phyloP scores from a whole-genome alignment of 2,329 filamentous ascomycete genomes.

The Scedosporium boydii region DNA sequence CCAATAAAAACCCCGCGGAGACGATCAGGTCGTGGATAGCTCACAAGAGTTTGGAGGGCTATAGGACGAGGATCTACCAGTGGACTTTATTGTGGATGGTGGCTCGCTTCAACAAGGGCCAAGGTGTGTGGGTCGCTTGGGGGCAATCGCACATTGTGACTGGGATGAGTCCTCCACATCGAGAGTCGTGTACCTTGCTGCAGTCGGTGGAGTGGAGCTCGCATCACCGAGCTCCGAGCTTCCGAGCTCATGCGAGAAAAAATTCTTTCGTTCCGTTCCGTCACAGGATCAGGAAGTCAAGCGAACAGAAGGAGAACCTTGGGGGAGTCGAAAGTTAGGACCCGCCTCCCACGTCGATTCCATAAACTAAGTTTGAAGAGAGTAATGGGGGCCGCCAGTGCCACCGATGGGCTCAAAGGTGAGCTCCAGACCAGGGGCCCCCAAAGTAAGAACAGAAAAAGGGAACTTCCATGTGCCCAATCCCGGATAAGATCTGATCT shows the following conservation, averaged over 20 bases:
- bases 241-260: constrained; percentile 1
- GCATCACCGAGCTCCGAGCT: constrained; percentile 5
- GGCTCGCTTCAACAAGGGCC: background rate
- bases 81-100: background rate
- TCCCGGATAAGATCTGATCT: no score
- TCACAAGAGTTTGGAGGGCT: background rate
- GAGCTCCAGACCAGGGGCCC: no score
- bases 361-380: background rate
- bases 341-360: background rate
- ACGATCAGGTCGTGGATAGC: background rate
- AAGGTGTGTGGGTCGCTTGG: background rate
- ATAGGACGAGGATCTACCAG: background rate
- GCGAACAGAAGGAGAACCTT: background rate
- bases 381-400: background rate
- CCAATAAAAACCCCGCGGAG: background rate
- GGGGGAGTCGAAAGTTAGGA: background rate
- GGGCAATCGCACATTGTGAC: background rate
- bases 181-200: no score
- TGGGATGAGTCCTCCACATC: no score
- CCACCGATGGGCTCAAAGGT: background rate
- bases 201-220: background rate
- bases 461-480: no score
- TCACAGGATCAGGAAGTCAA: background rate
- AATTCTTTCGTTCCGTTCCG: background rate
- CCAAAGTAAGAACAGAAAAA: background rate